Conservation (phyloP, 306 rosid genomes). For the Cucumis hystrix region DNA sequence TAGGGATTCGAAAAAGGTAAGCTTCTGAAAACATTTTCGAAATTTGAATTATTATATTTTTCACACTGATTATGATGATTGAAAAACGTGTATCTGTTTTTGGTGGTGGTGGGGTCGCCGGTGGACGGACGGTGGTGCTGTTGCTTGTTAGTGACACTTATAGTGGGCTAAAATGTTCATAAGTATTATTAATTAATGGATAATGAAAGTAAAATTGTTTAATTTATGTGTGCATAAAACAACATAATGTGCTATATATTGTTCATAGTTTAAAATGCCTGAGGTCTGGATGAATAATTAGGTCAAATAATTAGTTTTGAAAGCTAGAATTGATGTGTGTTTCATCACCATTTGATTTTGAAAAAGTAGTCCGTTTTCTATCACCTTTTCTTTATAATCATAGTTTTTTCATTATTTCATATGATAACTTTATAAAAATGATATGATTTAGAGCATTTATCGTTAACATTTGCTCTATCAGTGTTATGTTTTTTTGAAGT, state of each 20-base stretch:
- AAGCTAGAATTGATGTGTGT: background rate
- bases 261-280: background rate
- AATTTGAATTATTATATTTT: background rate
- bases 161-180: background rate
- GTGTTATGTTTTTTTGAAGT: no score
- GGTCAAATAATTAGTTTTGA: background rate
- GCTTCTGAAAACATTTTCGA: background rate
- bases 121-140: slow-evolving; percentile 1
- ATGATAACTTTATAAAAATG: background rate
- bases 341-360: background rate
- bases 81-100: background rate
- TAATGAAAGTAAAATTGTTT: background rate
- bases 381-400: no score
- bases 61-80: background rate
- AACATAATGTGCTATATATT: background rate
- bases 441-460: no score
- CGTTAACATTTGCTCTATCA: no score
- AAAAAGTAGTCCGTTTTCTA: no score
- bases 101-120: background rate
- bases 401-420: background rate
- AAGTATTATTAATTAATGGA: background rate
- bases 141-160: background rate
- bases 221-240: background rate
- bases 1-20: background rate
- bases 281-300: background rate